These are phyloP conservation scores for Metarhizium anisopliae DNA, from an alignment of 2,329 filamentous ascomycete genomes.

Conservation along the genomic window DNA sequence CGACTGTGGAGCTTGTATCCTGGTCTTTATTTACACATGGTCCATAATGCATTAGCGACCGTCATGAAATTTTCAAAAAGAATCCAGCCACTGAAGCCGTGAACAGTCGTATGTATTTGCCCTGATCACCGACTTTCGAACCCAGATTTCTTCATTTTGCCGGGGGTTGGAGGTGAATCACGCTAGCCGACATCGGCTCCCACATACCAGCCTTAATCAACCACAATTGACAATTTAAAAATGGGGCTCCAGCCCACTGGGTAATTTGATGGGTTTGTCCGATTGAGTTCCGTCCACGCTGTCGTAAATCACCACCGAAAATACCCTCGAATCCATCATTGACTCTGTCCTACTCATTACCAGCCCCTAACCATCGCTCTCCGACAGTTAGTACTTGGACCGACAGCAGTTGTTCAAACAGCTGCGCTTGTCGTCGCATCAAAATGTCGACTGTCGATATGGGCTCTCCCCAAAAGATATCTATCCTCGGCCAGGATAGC, in stretches of 20 bases:
- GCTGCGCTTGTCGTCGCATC: neutral
- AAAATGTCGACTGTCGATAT: constrained; percentile 17
- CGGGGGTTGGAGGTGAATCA: neutral
- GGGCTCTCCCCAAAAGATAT: constrained; percentile 49
- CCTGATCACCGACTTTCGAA: too few relatives aligned
- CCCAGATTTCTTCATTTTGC: too few relatives aligned
- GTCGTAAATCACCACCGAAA: neutral
- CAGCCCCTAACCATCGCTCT: neutral
- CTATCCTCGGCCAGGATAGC: constrained; percentile 78
- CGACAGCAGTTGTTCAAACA: neutral
- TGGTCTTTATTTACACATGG: neutral
- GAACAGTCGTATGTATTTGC: too few relatives aligned
- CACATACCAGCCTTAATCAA: neutral
- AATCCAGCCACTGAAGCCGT: too few relatives aligned
- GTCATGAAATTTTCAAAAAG: too few relatives aligned
- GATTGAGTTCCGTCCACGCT: neutral
- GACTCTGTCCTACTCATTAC: neutral
- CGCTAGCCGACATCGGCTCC: constrained; percentile 5
- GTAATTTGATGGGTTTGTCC: neutral
- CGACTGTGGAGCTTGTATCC: neutral
- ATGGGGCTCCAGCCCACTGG: neutral
- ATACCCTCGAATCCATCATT: neutral
- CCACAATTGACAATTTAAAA: neutral
- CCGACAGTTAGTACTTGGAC: neutral
- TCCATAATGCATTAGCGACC: neutral